These are phyloP conservation scores for Gracilaria caudata DNA, from an alignment of 23 red algal genomes.

Conservation along the genomic window DNA sequence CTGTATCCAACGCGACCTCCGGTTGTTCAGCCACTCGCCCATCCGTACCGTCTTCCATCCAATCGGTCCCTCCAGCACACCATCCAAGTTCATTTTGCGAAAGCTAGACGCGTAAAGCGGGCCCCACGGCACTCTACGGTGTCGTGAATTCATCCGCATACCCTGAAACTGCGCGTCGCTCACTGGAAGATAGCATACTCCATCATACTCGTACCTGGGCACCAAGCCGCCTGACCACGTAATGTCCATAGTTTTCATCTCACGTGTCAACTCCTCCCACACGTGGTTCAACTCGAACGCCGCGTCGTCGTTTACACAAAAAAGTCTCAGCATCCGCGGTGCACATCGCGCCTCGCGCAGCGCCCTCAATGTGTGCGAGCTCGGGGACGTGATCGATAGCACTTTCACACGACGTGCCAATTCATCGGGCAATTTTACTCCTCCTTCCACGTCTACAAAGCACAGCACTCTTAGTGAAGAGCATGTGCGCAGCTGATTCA, in stretches of 20 bases:
- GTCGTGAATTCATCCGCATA: not conserved
- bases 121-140: not conserved
- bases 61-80: not conserved
- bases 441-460: slow-evolving; percentile 25
- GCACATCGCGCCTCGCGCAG: not conserved
- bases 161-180: not conserved
- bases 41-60: not conserved
- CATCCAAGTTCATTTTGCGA: not conserved
- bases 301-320: not conserved
- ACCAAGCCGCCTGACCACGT: slow-evolving; percentile 7
- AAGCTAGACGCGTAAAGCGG: slow-evolving; percentile 6
- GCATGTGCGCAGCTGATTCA: not conserved
- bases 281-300: not conserved
- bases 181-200: not conserved
- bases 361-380: not conserved
- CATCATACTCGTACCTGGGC: not conserved
- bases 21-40: not conserved
- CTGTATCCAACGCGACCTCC: slow-evolving; percentile 12
- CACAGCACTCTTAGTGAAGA: not conserved
- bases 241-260: not conserved
- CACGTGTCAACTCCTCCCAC: slow-evolving; percentile 1
- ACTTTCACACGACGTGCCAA: not conserved
- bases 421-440: not conserved
- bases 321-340: not conserved
- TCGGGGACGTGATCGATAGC: slow-evolving; percentile 1